Conservation (phyloP, 805 yeast species). For the Starmerella khaoyaiensis region DNA sequence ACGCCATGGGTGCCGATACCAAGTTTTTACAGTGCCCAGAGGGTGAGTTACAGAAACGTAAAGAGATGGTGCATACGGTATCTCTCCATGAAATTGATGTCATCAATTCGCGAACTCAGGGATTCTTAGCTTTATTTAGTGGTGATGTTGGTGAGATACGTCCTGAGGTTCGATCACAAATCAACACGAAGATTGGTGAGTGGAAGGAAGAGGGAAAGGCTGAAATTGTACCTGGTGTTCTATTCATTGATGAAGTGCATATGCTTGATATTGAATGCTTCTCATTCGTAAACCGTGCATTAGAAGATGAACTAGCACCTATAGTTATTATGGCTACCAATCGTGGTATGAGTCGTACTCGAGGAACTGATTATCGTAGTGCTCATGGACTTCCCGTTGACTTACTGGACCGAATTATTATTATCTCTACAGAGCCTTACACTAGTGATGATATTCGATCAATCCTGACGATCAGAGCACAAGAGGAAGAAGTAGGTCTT, state of each 20-base stretch:
- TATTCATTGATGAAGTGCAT: constrained; percentile 95
- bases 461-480: constrained; percentile 78
- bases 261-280: constrained; percentile 97
- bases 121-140: constrained; percentile 85
- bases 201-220: constrained; percentile 99
- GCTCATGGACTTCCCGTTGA: constrained; percentile 98
- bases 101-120: constrained; percentile 94
- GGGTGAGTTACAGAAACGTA: constrained; percentile 93
- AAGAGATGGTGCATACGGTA: constrained; percentile 94
- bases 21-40: constrained; percentile 97
- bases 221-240: constrained; percentile 88
- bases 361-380: constrained; percentile 86
- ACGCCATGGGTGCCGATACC: constrained; percentile 97
- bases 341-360: constrained; percentile 82
- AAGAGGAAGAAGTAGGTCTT: constrained; percentile 84
- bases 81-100: constrained; percentile 95
- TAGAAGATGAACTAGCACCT: constrained; percentile 94
- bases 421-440: constrained; percentile 75
- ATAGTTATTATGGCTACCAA: constrained; percentile 97
- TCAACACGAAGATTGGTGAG: constrained; percentile 90
- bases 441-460: constrained; percentile 71
- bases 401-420: constrained; percentile 82
- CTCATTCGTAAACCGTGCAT: constrained; percentile 86
- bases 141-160: constrained; percentile 98
- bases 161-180: constrained; percentile 89